Evolutionary conservation across 2,329 filamentous ascomycete genomes (phyloP), one percentile per base, ranked within the genome.

Genomic region (Aspergillus pseudotamarii): DNA sequence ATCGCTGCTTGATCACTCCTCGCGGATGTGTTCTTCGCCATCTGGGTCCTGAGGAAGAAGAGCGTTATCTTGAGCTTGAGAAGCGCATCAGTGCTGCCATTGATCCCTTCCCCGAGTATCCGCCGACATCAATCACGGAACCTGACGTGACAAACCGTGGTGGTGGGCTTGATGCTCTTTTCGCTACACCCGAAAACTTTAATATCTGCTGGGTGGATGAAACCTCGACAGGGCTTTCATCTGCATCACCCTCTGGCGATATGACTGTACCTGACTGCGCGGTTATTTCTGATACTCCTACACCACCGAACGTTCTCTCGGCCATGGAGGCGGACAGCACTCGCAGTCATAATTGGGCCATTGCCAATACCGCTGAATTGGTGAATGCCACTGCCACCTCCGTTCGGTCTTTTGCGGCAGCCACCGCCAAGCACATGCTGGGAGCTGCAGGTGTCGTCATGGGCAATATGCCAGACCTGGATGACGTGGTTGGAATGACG

Each of bases 201-300:
- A 81, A 80, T 41, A 73, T 82, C 60, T 75, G 78, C 65, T 82
- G 80, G 80, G 74, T 81, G 8, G 78, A 79, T 38, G 77, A 79
- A 26, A 66, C 71, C 4, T 66, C 73, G 21, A 62, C 69, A 9
- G 69, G 66, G 4, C 60, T 76, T 36, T 71, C 71, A 23, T 69
- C 73, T 21, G 68, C 66, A 5, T 71, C 74, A 3, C 65, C 72
- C 1, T 64, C 67, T 23, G 63, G 66, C 21, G 61, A 67, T 36
- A 61, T 72, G 8, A 68, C 72, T 5, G 65, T 66, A 1, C 60
- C 68, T 2, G 75, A 76, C 1, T 65, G 69, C 10, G 66, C 71
- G 1, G 65, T 70, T 11, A 59, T 67, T 23, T 69, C 69, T 9
- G 55, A 64, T 50, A 23, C 68, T 12, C 63, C 70, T n/a, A 62